Evolutionary conservation across 176 grass and related monocot genomes (phyloP).

Genomic region (Phoenix roebelenii): DNA sequence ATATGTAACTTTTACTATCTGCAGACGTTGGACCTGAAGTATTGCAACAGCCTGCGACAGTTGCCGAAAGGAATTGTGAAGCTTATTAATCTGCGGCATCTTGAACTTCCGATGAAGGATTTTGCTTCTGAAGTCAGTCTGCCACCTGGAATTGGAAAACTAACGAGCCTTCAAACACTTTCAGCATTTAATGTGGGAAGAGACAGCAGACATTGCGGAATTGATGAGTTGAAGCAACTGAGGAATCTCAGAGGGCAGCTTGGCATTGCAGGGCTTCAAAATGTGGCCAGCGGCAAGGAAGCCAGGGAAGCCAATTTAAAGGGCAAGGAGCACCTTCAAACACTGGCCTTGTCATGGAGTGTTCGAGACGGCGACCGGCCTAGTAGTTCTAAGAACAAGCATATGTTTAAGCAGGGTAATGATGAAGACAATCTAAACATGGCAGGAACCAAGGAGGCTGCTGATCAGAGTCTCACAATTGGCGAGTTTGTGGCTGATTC

Average conservation of each 20-base stretch:
- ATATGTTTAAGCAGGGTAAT: no score
- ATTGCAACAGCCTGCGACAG: background rate
- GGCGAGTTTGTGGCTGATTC: background rate
- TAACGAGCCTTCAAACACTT: background rate
- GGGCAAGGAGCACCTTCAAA: conserved; percentile 1
- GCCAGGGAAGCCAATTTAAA: background rate
- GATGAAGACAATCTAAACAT: no score
- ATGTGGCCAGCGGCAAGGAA: background rate
- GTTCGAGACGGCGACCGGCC: background rate
- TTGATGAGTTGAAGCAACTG: conserved; percentile 7
- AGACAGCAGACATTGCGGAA: background rate
- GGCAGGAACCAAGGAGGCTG: no score
- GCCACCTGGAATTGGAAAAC: background rate
- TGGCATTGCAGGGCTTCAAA: background rate
- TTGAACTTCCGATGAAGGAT: background rate
- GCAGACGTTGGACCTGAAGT: background rate
- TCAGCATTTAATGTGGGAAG: background rate
- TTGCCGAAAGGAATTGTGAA: conserved; percentile 19
- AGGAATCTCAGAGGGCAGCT: background rate
- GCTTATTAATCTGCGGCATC: conserved; percentile 10
- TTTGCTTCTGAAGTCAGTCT: background rate
- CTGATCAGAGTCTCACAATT: no score
- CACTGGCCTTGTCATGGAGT: conserved; percentile 25
- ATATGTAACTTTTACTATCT: conserved; percentile 8
- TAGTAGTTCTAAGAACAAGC: no score